These are phyloP conservation scores for Leishmania guyanensis DNA, from an alignment of 208 protist species.

Conservation along the genomic window DNA sequence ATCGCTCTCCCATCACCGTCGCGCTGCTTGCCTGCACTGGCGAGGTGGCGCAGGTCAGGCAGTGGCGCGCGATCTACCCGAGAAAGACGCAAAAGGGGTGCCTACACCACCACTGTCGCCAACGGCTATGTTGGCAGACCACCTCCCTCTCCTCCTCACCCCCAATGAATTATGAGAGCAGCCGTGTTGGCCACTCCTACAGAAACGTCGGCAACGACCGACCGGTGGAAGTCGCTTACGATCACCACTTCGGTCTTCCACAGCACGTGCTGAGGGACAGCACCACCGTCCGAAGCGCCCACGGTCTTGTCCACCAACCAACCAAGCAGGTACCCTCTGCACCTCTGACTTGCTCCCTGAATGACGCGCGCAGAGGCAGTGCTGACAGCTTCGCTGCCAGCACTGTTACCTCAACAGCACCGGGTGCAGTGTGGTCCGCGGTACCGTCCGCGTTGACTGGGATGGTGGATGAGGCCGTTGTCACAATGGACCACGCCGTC, in stretches of 20 bases:
- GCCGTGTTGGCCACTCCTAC: neutral
- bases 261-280: neutral
- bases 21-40: neutral
- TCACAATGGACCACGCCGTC: slow-evolving; percentile 69
- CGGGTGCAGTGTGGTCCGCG: neutral
- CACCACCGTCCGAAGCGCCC: neutral
- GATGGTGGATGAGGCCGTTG: slow-evolving; percentile 22
- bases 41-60: neutral
- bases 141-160: neutral
- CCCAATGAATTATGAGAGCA: neutral
- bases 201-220: neutral
- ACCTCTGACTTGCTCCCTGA: neutral
- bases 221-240: slow-evolving; percentile 19
- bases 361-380: neutral
- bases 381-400: slow-evolving; percentile 3
- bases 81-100: too few relatives aligned
- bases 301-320: neutral
- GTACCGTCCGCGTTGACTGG: neutral
- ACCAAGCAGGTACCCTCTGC: neutral
- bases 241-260: slow-evolving; percentile 6
- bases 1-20: neutral
- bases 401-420: neutral
- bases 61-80: too few relatives aligned
- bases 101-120: neutral
- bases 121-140: neutral